These are phyloP conservation scores for Podospora anserina DNA, from an alignment of 495 filamentous ascomycete species.

Conservation along the genomic window DNA sequence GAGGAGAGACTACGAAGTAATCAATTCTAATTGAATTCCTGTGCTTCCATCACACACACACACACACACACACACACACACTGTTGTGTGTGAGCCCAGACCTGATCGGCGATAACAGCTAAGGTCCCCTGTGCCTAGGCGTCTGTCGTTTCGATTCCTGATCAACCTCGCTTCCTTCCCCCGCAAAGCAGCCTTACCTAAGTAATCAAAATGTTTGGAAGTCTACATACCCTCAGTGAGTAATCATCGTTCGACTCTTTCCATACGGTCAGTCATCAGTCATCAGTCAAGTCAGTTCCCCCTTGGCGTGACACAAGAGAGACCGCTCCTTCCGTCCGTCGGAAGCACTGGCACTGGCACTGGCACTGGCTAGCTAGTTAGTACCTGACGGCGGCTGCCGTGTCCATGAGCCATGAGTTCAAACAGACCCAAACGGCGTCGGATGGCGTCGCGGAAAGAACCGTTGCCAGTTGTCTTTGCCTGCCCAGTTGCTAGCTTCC, in stretches of 20 bases:
- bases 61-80: not conserved
- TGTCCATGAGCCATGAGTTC: not conserved
- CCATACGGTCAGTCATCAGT: not conserved
- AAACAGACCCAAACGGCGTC: not conserved
- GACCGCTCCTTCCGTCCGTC: not conserved
- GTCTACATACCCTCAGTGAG: constrained; percentile 37
- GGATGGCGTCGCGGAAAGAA: not conserved
- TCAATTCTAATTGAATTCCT: not conserved
- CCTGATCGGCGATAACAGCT: not conserved
- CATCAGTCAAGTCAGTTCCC: not conserved
- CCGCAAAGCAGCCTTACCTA: not conserved
- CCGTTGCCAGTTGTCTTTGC: not conserved
- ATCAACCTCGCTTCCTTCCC: not conserved
- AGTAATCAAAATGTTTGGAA: constrained; percentile 34
- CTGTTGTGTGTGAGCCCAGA: not conserved
- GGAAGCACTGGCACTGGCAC: not conserved
- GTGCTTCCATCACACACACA: not conserved
- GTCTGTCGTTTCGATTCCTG: not conserved
- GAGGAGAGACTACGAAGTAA: not conserved
- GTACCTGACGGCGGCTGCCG: not conserved
- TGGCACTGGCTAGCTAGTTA: not conserved
- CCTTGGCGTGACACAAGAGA: constrained; percentile 2
- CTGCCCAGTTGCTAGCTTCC: not conserved
- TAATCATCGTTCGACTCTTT: constrained; percentile 8
- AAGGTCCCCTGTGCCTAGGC: not conserved